Percentiles rank a stretch among this genome's conserved stretches.
Evolutionary conservation across 192 early-diverging fungal genomes (phyloP).

Genomic region (Podila epigama): DNA sequence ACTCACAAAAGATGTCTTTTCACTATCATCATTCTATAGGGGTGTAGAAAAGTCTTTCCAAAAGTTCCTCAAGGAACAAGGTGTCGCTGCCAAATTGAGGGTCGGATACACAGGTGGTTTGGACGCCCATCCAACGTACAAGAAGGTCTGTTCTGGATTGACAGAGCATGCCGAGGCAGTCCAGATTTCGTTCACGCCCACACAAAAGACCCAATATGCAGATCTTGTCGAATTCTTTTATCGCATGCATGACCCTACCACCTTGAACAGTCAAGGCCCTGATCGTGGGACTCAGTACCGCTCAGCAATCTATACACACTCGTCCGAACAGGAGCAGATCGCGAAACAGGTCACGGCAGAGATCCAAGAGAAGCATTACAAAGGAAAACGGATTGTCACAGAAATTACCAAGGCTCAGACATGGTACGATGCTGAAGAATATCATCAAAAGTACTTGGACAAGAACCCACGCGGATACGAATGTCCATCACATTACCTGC

Average conservation of each 20-base stretch:
- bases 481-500: conserved; percentile 33
- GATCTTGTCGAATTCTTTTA: conserved; percentile 83
- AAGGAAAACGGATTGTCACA: conserved; percentile 66
- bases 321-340: conserved; percentile 67
- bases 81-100: conserved; percentile 37
- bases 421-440: conserved; percentile 84
- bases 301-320: conserved; percentile 86
- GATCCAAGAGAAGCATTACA: conserved; percentile 62
- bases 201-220: conserved; percentile 63
- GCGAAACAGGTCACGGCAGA: conserved; percentile 73
- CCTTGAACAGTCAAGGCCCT: conserved; percentile 79
- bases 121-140: conserved; percentile 50
- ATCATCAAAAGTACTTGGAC: conserved; percentile 80
- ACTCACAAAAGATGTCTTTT: too few relatives aligned
- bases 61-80: conserved; percentile 53
- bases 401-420: conserved; percentile 69
- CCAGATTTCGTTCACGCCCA: conserved; percentile 76
- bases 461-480: conserved; percentile 82
- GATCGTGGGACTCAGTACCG: conserved; percentile 89
- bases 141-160: conserved; percentile 65
- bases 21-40: conserved; percentile 33
- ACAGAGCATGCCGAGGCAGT: conserved; percentile 88
- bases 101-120: conserved; percentile 64
- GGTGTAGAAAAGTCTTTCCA: conserved; percentile 62
- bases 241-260: conserved; percentile 86